Evolutionary conservation across 83 land plant species (phyloP).

Genomic region (Picea abies): DNA sequence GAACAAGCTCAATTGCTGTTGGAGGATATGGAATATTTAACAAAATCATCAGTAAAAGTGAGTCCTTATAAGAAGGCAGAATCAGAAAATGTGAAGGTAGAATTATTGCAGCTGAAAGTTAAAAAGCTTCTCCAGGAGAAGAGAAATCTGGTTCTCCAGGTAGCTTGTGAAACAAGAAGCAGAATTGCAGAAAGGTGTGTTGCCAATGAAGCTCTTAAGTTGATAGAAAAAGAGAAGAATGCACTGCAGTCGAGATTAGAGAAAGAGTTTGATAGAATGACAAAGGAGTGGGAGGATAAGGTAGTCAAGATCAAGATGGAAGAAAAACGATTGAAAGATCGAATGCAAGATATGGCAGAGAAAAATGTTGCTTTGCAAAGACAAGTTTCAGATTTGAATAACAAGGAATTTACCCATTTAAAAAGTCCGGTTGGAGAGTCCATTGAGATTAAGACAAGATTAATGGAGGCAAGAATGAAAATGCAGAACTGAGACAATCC

Average conservation of each 20-base stretch:
- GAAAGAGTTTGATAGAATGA: conserved; percentile 70
- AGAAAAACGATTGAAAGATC: conserved; percentile 69
- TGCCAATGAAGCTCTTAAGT: conserved; percentile 36
- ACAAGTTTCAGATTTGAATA: conserved; percentile 46
- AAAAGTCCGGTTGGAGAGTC: conserved; percentile 22
- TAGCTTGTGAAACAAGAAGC: conserved; percentile 38
- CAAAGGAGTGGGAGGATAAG: conserved; percentile 62
- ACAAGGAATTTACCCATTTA: conserved; percentile 32
- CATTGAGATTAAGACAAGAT: conserved; percentile 21
- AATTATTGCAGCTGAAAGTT: conserved; percentile 38
- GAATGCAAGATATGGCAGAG: conserved; percentile 77
- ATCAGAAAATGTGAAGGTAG: background rate
- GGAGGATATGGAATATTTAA: conserved; percentile 24
- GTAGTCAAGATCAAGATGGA: conserved; percentile 60
- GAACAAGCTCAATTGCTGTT: conserved; percentile 32
- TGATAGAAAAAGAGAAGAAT: conserved; percentile 60
- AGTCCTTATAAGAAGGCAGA: conserved; percentile 20
- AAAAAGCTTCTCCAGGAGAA: conserved; percentile 43
- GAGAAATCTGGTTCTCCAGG: conserved; percentile 46
- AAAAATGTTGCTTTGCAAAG: conserved; percentile 74
- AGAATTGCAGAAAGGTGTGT: conserved; percentile 43
- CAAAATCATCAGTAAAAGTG: background rate
- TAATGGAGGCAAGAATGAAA: conserved; percentile 18
- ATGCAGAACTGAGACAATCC: conserved; percentile 25
- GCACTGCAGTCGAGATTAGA: conserved; percentile 56